Percentiles rank a stretch among this genome's conserved stretches.
Conservation (phyloP, 495 filamentous ascomycete species). For the Pyronema domesticum region DNA sequence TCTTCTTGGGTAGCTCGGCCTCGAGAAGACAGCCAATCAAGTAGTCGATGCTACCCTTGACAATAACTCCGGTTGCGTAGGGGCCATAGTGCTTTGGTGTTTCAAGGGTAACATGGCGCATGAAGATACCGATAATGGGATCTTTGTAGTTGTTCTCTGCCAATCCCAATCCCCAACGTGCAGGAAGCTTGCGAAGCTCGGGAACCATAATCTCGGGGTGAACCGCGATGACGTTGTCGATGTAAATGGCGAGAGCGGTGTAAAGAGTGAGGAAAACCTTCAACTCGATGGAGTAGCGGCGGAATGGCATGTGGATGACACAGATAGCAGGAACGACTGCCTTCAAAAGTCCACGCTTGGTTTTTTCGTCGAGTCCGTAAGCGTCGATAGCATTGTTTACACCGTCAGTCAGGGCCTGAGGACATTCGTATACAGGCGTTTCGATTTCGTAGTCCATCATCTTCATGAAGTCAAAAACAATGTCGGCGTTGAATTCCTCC, state of each 20-base stretch:
- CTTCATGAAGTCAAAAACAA: background rate
- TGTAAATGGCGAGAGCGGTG: background rate
- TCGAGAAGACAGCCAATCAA: background rate
- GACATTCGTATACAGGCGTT: background rate
- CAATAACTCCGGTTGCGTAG: background rate
- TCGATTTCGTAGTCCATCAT: background rate
- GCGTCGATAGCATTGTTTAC: background rate
- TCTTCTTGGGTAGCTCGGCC: background rate
- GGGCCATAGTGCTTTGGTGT: background rate
- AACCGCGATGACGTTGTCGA: background rate
- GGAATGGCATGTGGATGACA: background rate
- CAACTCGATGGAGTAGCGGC: background rate
- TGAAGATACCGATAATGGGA: background rate
- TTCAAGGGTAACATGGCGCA: background rate
- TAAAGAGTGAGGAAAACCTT: background rate
- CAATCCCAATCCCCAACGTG: background rate
- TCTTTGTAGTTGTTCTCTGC: background rate
- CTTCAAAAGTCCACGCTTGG: background rate
- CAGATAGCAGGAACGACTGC: background rate
- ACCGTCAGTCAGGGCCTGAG: background rate
- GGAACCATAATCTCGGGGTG: background rate
- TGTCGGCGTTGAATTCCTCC: background rate
- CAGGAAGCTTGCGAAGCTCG: background rate
- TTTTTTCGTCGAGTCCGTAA: background rate
- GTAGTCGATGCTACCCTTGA: background rate